Conservation (phyloP, 768 basidiomycete species). For the Termitomyces sp. region DNA sequence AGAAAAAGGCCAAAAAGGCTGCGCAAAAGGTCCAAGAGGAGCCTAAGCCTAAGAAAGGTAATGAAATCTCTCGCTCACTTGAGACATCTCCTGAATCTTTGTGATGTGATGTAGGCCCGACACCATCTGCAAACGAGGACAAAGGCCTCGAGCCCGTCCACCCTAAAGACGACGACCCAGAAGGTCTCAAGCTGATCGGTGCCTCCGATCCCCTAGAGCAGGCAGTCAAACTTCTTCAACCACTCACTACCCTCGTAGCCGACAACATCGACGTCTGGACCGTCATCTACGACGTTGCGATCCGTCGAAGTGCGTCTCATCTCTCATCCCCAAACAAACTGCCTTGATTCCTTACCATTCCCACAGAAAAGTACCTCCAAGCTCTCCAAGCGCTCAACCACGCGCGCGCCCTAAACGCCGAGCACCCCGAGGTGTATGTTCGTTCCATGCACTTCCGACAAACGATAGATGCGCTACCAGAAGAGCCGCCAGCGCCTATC, state of each 20-base stretch:
- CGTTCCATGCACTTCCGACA: slow-evolving; percentile 65
- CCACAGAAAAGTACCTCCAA: slow-evolving; percentile 77
- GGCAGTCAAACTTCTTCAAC: slow-evolving; percentile 69
- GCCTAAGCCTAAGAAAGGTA: slow-evolving; percentile 72
- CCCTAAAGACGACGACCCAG: slow-evolving; percentile 79
- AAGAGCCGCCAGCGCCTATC: slow-evolving; percentile 44
- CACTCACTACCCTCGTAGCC: slow-evolving; percentile 52
- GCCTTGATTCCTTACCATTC: slow-evolving; percentile 2
- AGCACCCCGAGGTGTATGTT: slow-evolving; percentile 68
- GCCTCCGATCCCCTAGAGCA: slow-evolving; percentile 68
- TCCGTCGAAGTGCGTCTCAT: slow-evolving; percentile 68
- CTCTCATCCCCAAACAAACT: not conserved
- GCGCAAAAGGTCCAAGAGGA: slow-evolving; percentile 67
- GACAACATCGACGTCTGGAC: slow-evolving; percentile 71
- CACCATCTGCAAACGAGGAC: slow-evolving; percentile 53
- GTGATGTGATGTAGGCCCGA: slow-evolving; percentile 21
- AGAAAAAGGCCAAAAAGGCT: slow-evolving; percentile 85
- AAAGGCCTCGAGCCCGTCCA: slow-evolving; percentile 61
- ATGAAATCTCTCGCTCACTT: slow-evolving; percentile 9
- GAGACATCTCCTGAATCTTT: slow-evolving; percentile 3
- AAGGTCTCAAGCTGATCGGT: slow-evolving; percentile 69
- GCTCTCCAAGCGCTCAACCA: slow-evolving; percentile 66
- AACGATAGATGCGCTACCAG: slow-evolving; percentile 33
- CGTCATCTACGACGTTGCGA: slow-evolving; percentile 75
- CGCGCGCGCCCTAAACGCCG: slow-evolving; percentile 51